A percentile compares a stretch with the other conserved stretches of the same genome.
These are phyloP conservation scores for Colletotrichum sp. DNA, from an alignment of 2,329 filamentous ascomycete genomes.

Conservation along the genomic window DNA sequence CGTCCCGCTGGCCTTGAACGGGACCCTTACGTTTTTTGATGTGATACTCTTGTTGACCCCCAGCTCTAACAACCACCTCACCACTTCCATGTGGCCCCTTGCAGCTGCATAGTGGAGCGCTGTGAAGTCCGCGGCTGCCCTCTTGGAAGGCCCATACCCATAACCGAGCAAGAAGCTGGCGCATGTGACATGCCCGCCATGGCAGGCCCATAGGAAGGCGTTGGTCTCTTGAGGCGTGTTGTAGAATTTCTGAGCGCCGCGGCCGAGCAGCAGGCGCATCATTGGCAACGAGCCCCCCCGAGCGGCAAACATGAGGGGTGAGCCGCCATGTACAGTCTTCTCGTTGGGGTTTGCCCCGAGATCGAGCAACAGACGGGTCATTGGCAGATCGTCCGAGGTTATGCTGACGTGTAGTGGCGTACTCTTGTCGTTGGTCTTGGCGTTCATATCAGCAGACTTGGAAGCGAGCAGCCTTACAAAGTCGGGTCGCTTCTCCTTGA, in stretches of 20 bases:
- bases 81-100: not conserved
- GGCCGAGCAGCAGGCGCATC: not conserved
- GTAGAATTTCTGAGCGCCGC: not conserved
- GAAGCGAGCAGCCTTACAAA: not conserved
- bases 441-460: not conserved
- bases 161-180: not conserved
- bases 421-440: not conserved
- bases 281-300: not conserved
- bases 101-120: slow-evolving; percentile 7
- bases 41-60: not conserved
- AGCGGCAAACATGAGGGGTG: not conserved
- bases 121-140: not conserved
- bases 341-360: not conserved
- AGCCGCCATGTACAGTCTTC: not conserved
- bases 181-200: not conserved
- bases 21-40: not conserved
- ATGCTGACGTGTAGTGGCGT: not conserved
- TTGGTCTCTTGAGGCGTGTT: not conserved
- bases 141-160: not conserved
- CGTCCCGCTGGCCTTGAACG: slow-evolving; percentile 1
- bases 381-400: not conserved
- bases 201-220: not conserved
- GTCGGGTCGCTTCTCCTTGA: not conserved
- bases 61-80: slow-evolving; percentile 14
- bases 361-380: not conserved